Evolutionary conservation across 1,284 basidiomycete genomes (phyloP).

Genomic region (Austroboletus novae-zelandiae): DNA sequence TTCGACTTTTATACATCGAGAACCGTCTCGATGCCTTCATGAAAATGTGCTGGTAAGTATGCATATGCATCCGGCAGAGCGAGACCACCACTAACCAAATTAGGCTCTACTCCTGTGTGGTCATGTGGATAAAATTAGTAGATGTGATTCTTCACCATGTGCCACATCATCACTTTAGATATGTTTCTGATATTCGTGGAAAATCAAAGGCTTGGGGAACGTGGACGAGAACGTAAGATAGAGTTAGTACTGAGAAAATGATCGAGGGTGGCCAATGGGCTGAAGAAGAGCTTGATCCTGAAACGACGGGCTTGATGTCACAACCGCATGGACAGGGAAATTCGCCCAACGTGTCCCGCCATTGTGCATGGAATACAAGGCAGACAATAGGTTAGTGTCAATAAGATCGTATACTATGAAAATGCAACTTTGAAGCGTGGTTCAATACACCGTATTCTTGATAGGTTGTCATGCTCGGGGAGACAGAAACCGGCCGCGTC

Average conservation of each 20-base stretch:
- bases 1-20: background rate
- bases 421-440: too few species aligned
- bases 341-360: background rate
- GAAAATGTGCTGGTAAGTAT: background rate
- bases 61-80: background rate
- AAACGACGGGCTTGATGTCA: background rate
- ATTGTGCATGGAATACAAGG: too few species aligned
- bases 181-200: background rate
- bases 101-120: background rate
- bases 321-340: background rate
- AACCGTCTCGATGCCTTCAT: background rate
- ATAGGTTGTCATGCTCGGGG: too few species aligned
- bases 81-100: conserved; percentile 7
- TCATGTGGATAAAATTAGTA: background rate
- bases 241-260: background rate
- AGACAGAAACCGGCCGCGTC: too few species aligned
- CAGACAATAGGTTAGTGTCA: too few species aligned
- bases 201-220: background rate
- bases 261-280: background rate
- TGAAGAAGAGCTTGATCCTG: background rate
- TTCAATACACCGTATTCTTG: too few species aligned
- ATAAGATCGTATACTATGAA: too few species aligned
- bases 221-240: background rate
- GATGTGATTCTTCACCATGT: background rate
- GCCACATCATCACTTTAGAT: background rate